phyloP scores from a whole-genome alignment of 805 yeast species.

The Wickerhamiella brachini region DNA sequence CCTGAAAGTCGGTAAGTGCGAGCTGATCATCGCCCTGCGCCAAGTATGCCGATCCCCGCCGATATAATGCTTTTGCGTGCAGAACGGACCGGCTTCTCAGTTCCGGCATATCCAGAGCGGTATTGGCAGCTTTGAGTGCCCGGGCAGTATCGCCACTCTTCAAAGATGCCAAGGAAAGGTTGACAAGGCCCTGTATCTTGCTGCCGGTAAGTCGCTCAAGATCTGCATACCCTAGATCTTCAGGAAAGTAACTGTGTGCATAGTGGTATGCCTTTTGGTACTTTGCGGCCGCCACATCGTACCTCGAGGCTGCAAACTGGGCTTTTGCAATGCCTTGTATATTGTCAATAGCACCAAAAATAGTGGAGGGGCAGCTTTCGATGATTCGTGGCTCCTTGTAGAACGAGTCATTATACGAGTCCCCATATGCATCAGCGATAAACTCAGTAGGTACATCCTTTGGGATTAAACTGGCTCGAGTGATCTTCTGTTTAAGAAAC shows the following conservation, averaged over 20 bases:
- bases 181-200: slow-evolving; percentile 52
- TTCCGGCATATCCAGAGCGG: slow-evolving; percentile 48
- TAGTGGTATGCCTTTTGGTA: slow-evolving; percentile 62
- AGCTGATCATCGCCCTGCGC: slow-evolving; percentile 51
- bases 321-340: slow-evolving; percentile 52
- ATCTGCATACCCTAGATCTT: slow-evolving; percentile 26
- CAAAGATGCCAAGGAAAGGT: slow-evolving; percentile 59
- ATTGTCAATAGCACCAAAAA: slow-evolving; percentile 6
- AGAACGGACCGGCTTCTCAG: slow-evolving; percentile 39
- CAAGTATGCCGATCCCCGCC: slow-evolving; percentile 63
- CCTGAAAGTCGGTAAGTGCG: slow-evolving; percentile 50
- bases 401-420: slow-evolving; percentile 15
- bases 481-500: slow-evolving; percentile 1
- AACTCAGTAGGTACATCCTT: slow-evolving; percentile 16
- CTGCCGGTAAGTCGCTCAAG: slow-evolving; percentile 31
- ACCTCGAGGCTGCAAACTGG: slow-evolving; percentile 49
- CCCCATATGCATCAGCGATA: slow-evolving; percentile 14
- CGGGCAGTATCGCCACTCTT: slow-evolving; percentile 43
- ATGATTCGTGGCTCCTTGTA: slow-evolving; percentile 17
- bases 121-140: slow-evolving; percentile 44
- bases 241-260: slow-evolving; percentile 61
- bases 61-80: slow-evolving; percentile 69
- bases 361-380: slow-evolving; percentile 14
- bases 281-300: slow-evolving; percentile 46
- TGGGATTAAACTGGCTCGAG: slow-evolving; percentile 4